phyloP scores from a whole-genome alignment of 2,329 filamentous ascomycete species.

The Talaromyces piceae region DNA sequence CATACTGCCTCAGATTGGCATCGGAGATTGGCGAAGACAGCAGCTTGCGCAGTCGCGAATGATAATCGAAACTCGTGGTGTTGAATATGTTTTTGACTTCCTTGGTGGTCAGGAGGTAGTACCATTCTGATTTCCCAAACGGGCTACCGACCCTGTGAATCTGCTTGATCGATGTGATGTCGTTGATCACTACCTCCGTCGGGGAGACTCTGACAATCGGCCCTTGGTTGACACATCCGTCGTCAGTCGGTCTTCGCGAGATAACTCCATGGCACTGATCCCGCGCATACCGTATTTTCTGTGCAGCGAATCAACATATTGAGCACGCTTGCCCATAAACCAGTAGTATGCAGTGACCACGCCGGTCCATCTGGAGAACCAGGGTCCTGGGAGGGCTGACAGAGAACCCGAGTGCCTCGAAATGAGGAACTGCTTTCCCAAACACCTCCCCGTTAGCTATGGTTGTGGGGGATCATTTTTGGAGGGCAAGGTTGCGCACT shows the following conservation, averaged over 20 bases:
- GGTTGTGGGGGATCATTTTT: background rate
- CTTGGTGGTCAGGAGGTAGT: conserved; percentile 17
- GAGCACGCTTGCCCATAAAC: conserved; percentile 14
- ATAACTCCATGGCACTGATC: background rate
- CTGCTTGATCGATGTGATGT: conserved; percentile 25
- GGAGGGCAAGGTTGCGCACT: background rate
- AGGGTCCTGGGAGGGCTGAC: conserved; percentile 17
- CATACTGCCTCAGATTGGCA: conserved; percentile 21
- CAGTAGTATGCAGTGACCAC: conserved; percentile 18
- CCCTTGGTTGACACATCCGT: conserved; percentile 14
- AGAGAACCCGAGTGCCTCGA: conserved; percentile 7
- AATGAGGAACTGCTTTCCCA: background rate
- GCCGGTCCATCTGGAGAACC: conserved; percentile 20
- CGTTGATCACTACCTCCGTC: conserved; percentile 30
- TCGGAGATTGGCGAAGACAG: conserved; percentile 28
- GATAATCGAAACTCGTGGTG: conserved; percentile 32
- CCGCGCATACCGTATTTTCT: conserved; percentile 20
- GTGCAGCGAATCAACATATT: conserved; percentile 22
- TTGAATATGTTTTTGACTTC: conserved; percentile 32
- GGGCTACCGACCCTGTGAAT: conserved; percentile 28
- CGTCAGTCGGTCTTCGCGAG: background rate
- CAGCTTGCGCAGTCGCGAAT: conserved; percentile 37
- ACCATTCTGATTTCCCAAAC: conserved; percentile 30
- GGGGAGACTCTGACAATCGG: conserved; percentile 26
- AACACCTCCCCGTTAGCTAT: too few species aligned